Conservation (phyloP, 2,329 filamentous ascomycete species). For the Pseudogymnoascus sp. region DNA sequence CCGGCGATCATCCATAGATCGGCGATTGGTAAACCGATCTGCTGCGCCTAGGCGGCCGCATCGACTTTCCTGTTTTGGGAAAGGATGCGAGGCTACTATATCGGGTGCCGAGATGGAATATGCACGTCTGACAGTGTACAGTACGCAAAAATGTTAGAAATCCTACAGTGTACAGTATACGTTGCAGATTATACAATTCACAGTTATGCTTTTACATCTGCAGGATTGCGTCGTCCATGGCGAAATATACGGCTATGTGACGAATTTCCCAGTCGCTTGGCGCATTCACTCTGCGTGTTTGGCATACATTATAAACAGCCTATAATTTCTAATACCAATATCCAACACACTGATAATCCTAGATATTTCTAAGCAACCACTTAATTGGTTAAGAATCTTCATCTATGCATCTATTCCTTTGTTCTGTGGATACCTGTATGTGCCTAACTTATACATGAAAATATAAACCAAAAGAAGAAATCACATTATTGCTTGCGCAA, state of each 20-base stretch:
- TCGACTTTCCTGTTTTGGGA: constrained; percentile 2
- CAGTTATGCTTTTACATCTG: not conserved
- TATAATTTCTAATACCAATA: not conserved
- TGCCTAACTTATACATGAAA: not conserved
- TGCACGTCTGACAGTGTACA: not conserved
- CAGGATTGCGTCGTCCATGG: not conserved
- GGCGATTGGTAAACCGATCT: not conserved
- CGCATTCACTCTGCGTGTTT: not conserved
- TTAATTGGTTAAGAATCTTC: not conserved
- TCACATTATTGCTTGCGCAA: not conserved
- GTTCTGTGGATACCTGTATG: not conserved
- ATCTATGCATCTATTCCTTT: not conserved
- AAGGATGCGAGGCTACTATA: not conserved
- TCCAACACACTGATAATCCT: not conserved
- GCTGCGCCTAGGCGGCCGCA: not conserved
- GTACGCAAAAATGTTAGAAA: not conserved
- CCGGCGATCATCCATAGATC: not conserved
- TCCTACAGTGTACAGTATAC: not conserved
- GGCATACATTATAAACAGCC: not conserved
- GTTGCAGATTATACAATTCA: not conserved
- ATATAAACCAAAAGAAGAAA: not conserved
- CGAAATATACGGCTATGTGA: not conserved
- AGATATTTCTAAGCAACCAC: not conserved
- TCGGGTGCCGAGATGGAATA: not conserved
- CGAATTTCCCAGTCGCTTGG: not conserved